These are phyloP conservation scores for Magnolia changhungtana DNA, from an alignment of 164 flowering plant genomes.

Conservation along the genomic window DNA sequence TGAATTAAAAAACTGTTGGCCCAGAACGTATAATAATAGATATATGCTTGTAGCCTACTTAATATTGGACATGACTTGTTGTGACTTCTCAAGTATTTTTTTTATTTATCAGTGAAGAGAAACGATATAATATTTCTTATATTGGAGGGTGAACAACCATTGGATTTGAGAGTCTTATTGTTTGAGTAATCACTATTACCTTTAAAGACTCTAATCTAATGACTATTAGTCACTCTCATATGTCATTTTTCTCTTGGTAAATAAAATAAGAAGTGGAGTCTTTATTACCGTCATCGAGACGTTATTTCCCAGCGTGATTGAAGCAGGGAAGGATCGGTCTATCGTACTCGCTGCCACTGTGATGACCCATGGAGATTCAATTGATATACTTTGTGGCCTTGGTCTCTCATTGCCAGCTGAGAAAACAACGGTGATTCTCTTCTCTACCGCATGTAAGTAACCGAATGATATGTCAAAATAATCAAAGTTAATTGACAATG, in stretches of 20 bases:
- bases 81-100: too few species aligned
- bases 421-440: conserved; percentile 27
- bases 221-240: neutral
- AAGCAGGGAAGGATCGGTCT: conserved; percentile 25
- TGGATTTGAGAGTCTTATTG: neutral
- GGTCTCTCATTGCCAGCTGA: conserved; percentile 27
- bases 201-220: neutral
- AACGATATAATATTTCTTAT: too few species aligned
- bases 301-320: conserved; percentile 24
- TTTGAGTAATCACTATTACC: neutral
- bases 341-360: conserved; percentile 28
- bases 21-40: too few species aligned
- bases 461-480: conserved; percentile 12
- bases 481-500: conserved; percentile 14
- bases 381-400: conserved; percentile 19
- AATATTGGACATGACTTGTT: too few species aligned
- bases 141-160: too few species aligned
- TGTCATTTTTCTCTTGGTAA: too few species aligned
- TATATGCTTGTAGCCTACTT: too few species aligned
- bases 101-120: too few species aligned
- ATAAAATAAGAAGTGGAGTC: too few species aligned
- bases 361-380: conserved; percentile 28
- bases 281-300: neutral
- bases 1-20: too few species aligned
- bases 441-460: conserved; percentile 24